These are phyloP conservation scores for Dactylellina cionopaga DNA, from an alignment of 2,329 filamentous ascomycete species.

Conservation along the genomic window DNA sequence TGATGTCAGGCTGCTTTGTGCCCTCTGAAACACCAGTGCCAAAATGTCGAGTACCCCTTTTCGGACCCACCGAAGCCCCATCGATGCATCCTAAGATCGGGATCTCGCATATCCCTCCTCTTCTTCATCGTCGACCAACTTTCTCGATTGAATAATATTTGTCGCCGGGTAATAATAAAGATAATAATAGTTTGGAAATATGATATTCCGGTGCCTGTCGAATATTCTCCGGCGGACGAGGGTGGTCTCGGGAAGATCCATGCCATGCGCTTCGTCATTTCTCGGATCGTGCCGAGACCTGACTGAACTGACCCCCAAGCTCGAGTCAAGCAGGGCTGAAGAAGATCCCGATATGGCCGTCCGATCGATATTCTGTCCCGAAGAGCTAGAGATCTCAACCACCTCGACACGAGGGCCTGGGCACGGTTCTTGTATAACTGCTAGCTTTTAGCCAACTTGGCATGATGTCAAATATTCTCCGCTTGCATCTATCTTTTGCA, in stretches of 20 bases:
- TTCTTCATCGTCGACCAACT: neutral
- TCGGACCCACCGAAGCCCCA: too few relatives aligned
- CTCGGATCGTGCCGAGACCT: constrained; percentile 44
- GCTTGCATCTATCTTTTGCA: too few relatives aligned
- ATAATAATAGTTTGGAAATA: neutral
- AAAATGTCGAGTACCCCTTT: constrained; percentile 50
- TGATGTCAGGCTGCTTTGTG: constrained; percentile 51
- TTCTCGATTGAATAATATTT: constrained; percentile 1
- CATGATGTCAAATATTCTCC: too few relatives aligned
- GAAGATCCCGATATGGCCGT: too few relatives aligned
- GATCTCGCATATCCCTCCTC: neutral
- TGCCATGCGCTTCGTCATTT: constrained; percentile 6
- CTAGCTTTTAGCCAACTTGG: too few relatives aligned
- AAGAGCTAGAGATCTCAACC: too few relatives aligned
- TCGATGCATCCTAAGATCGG: neutral
- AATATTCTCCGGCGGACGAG: constrained; percentile 6
- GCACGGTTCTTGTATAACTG: too few relatives aligned
- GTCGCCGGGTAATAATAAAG: neutral
- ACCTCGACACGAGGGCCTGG: too few relatives aligned
- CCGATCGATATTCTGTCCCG: too few relatives aligned
- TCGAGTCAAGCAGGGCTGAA: too few relatives aligned
- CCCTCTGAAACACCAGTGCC: too few relatives aligned
- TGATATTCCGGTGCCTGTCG: neutral
- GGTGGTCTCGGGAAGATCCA: constrained; percentile 42
- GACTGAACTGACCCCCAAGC: neutral